These are phyloP conservation scores for Neophaeococcomyces mojaviensis DNA, from an alignment of 2,329 filamentous ascomycete species.

Conservation along the genomic window DNA sequence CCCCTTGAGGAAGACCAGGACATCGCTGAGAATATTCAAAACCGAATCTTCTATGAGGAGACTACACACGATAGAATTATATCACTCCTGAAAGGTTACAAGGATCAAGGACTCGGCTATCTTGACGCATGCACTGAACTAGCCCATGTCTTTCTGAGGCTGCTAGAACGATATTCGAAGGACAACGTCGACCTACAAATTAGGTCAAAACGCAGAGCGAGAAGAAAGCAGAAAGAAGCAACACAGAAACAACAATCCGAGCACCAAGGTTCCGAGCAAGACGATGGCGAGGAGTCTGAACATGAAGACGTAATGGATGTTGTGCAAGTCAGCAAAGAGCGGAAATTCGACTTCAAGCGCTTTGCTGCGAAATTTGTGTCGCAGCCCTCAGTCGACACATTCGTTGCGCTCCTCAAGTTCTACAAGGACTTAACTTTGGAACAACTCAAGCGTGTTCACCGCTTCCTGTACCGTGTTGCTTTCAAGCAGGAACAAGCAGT, in stretches of 20 bases:
- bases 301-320: slow-evolving; percentile 68
- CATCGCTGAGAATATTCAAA: slow-evolving; percentile 94
- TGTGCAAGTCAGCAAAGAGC: slow-evolving; percentile 65
- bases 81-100: slow-evolving; percentile 74
- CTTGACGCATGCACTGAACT: slow-evolving; percentile 88
- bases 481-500: slow-evolving; percentile 92
- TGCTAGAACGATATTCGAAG: slow-evolving; percentile 88
- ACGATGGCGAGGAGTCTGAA: slow-evolving; percentile 52
- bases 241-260: slow-evolving; percentile 34
- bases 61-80: slow-evolving; percentile 83
- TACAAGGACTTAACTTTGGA: slow-evolving; percentile 71
- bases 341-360: slow-evolving; percentile 86
- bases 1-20: slow-evolving; percentile 88
- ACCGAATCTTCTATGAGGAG: slow-evolving; percentile 97
- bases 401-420: slow-evolving; percentile 68
- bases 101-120: slow-evolving; percentile 88
- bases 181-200: slow-evolving; percentile 92
- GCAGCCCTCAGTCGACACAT: slow-evolving; percentile 82
- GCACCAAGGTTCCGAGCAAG: slow-evolving; percentile 37
- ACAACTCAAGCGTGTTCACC: slow-evolving; percentile 84
- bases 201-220: slow-evolving; percentile 66
- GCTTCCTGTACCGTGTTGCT: slow-evolving; percentile 86
- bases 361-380: slow-evolving; percentile 75
- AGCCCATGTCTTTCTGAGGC: slow-evolving; percentile 81
- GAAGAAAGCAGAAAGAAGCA: slow-evolving; percentile 63